phyloP scores from a whole-genome alignment of 1,284 basidiomycete genomes.

The Singerocomus rubriflavus region DNA sequence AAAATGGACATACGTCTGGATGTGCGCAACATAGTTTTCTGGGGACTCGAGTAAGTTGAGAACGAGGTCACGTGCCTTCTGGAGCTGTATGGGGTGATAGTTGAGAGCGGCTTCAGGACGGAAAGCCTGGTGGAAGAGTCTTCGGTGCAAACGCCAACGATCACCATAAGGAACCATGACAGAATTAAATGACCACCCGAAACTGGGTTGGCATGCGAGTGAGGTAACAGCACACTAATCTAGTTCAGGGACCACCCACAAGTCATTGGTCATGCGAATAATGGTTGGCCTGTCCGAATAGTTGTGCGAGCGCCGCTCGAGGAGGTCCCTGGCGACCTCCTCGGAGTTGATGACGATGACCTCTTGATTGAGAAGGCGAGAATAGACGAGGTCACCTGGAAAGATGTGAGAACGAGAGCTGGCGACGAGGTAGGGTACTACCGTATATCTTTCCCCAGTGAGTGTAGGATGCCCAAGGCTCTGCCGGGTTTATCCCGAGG shows the following conservation, averaged over 20 bases:
- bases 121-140: constrained; percentile 31
- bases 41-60: constrained; percentile 26
- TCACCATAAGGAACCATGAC: constrained; percentile 28
- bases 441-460: constrained; percentile 26
- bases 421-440: neutral
- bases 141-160: constrained; percentile 30
- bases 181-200: constrained; percentile 32
- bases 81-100: constrained; percentile 26
- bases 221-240: neutral
- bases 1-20: constrained; percentile 24
- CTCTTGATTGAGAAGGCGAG: constrained; percentile 29
- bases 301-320: constrained; percentile 30
- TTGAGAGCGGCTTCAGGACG: constrained; percentile 19
- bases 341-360: constrained; percentile 30
- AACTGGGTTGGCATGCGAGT: constrained; percentile 10
- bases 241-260: constrained; percentile 13
- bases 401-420: neutral
- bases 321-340: constrained; percentile 27
- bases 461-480: constrained; percentile 30
- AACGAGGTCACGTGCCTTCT: constrained; percentile 27
- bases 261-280: constrained; percentile 29
- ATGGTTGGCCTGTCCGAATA: constrained; percentile 30
- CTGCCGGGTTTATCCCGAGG: constrained; percentile 17
- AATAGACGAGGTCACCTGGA: constrained; percentile 27
- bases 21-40: constrained; percentile 16